These are phyloP conservation scores for Amanita exitialis DNA, from an alignment of 768 basidiomycete genomes.

Conservation along the genomic window DNA sequence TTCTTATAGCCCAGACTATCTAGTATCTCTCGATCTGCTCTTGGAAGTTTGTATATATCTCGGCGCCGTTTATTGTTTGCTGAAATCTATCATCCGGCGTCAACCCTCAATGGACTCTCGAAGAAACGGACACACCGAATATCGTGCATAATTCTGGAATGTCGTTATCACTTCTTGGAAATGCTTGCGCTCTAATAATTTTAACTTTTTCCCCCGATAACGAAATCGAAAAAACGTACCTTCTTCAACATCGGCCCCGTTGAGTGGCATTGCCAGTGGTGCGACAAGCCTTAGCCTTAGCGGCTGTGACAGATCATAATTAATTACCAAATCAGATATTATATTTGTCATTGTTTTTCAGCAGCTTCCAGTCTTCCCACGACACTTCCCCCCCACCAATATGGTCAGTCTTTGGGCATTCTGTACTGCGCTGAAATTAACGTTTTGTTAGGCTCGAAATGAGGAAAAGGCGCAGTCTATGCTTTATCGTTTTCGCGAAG, in stretches of 20 bases:
- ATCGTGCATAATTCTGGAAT: constrained; percentile 66
- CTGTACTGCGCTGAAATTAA: background rate
- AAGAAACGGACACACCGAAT: constrained; percentile 43
- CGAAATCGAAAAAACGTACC: background rate
- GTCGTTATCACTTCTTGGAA: constrained; percentile 69
- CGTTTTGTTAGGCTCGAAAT: constrained; percentile 71
- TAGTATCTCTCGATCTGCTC: constrained; percentile 60
- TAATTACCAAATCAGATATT: background rate
- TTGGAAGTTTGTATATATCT: constrained; percentile 63
- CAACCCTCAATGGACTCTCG: constrained; percentile 4
- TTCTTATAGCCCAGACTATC: constrained; percentile 62
- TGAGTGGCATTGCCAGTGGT: background rate
- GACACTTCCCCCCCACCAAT: background rate
- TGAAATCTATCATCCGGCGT: constrained; percentile 25
- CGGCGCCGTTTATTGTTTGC: constrained; percentile 60
- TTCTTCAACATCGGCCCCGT: constrained; percentile 3
- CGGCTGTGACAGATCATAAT: no score
- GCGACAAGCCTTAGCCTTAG: no score
- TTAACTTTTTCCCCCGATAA: background rate
- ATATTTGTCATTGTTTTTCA: background rate
- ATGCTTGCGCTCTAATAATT: constrained; percentile 49
- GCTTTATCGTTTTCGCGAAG: constrained; percentile 93
- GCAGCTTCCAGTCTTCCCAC: background rate
- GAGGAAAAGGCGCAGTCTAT: constrained; percentile 96
- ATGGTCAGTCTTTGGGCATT: background rate